Conservation (phyloP, 2,329 filamentous ascomycete species). For the Alternaria brassicae region DNA sequence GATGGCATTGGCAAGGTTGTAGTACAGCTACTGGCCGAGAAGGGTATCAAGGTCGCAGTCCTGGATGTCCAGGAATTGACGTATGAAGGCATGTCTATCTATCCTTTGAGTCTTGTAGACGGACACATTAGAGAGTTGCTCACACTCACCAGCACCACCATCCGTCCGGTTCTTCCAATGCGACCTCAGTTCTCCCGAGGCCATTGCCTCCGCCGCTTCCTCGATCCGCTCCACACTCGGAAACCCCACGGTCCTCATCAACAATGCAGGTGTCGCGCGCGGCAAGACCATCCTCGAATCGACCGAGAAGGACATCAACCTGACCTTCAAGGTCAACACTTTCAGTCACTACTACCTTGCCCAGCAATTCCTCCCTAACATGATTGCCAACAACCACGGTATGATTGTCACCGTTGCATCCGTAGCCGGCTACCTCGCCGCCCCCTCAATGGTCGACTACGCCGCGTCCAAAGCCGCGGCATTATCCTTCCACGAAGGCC, state of each 20-base stretch:
- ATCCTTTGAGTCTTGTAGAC: not conserved
- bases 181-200: constrained; percentile 68
- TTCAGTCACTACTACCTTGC: constrained; percentile 71
- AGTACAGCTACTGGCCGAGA: constrained; percentile 69
- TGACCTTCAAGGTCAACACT: constrained; percentile 75
- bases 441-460: constrained; percentile 73
- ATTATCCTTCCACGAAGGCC: constrained; percentile 71
- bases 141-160: constrained; percentile 47
- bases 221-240: constrained; percentile 65
- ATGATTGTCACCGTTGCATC: constrained; percentile 75
- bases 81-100: constrained; percentile 52
- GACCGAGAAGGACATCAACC: constrained; percentile 65
- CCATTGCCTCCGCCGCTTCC: constrained; percentile 61
- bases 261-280: constrained; percentile 71
- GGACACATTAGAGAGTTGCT: constrained; percentile 6
- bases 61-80: constrained; percentile 71
- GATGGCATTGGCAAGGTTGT: constrained; percentile 74
- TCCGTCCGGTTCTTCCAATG: constrained; percentile 73
- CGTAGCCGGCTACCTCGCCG: constrained; percentile 66
- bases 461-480: constrained; percentile 70
- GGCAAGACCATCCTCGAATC: constrained; percentile 68
- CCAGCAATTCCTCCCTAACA: constrained; percentile 71
- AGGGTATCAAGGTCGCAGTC: constrained; percentile 71
- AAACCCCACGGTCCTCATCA: constrained; percentile 72
- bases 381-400: constrained; percentile 70